Evolutionary conservation across 2,329 filamentous ascomycete genomes (phyloP).

Genomic region (Dactylonectria estremocensis): DNA sequence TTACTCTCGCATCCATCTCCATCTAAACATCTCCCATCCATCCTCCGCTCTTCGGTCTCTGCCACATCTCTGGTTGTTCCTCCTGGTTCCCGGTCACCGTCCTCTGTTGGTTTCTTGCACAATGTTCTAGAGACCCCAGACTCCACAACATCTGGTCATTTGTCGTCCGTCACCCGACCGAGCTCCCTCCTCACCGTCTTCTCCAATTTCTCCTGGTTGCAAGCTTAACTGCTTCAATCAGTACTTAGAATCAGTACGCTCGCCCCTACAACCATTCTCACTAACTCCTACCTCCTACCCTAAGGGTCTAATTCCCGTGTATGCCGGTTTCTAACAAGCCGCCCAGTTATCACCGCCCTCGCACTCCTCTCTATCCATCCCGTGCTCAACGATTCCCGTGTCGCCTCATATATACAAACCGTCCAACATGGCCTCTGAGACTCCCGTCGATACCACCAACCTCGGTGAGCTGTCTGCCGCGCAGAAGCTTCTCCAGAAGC

Average conservation of each 20-base stretch:
- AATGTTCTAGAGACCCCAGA: slow-evolving; percentile 58
- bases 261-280: background rate
- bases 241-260: slow-evolving; percentile 37
- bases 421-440: slow-evolving; percentile 60
- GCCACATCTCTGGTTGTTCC: slow-evolving; percentile 58
- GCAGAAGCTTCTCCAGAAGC: slow-evolving; percentile 76
- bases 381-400: slow-evolving; percentile 21
- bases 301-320: background rate
- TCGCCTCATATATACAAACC: slow-evolving; percentile 33
- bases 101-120: slow-evolving; percentile 53
- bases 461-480: slow-evolving; percentile 65
- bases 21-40: slow-evolving; percentile 44
- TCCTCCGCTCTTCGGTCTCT: slow-evolving; percentile 48
- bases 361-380: slow-evolving; percentile 20
- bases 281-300: background rate
- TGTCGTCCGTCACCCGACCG: slow-evolving; percentile 35
- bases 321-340: slow-evolving; percentile 34
- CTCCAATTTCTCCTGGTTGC: slow-evolving; percentile 35
- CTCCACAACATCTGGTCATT: slow-evolving; percentile 47
- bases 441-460: slow-evolving; percentile 53
- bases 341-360: slow-evolving; percentile 16
- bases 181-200: slow-evolving; percentile 35
- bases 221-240: slow-evolving; percentile 44
- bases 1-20: slow-evolving; percentile 45
- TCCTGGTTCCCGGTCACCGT: slow-evolving; percentile 58